Conservation (phyloP, 2,329 filamentous ascomycete genomes). For the Phyllosticta citriasiana region DNA sequence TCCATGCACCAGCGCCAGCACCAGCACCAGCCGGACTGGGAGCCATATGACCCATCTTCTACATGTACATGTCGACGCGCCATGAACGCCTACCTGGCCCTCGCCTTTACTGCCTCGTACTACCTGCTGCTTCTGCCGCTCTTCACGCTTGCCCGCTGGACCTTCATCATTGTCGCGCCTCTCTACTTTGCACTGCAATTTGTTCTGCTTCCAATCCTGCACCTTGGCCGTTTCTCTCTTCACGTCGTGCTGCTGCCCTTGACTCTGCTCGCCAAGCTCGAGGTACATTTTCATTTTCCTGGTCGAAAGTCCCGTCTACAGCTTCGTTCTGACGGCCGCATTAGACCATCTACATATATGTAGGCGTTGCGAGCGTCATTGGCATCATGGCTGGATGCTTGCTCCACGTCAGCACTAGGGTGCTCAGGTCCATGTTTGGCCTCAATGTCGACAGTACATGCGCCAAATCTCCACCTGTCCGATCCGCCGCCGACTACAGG, state of each 20-base stretch:
- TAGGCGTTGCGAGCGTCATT: constrained; percentile 57
- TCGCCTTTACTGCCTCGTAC: constrained; percentile 23
- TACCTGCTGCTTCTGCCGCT: constrained; percentile 30
- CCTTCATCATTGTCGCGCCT: constrained; percentile 35
- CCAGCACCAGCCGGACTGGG: not conserved
- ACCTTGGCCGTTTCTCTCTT: constrained; percentile 35
- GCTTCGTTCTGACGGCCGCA: constrained; percentile 1
- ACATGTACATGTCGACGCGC: not conserved
- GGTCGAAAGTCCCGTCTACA: not conserved
- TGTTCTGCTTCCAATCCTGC: constrained; percentile 40
- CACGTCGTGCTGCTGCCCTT: constrained; percentile 39
- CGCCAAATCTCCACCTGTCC: not conserved
- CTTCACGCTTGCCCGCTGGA: constrained; percentile 26
- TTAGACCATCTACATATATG: constrained; percentile 44
- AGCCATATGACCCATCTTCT: not conserved
- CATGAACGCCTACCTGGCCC: constrained; percentile 24
- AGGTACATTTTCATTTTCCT: constrained; percentile 35
- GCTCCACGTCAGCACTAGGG: constrained; percentile 47
- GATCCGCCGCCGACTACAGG: constrained; percentile 20
- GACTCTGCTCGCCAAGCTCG: constrained; percentile 41
- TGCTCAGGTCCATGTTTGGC: constrained; percentile 26
- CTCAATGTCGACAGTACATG: not conserved
- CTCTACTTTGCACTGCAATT: constrained; percentile 39
- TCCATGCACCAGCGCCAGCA: not conserved
- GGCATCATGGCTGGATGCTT: constrained; percentile 54